These are phyloP conservation scores for Anthracocystis panici-leucophaei DNA, from an alignment of 1,284 basidiomycete species.

Conservation along the genomic window DNA sequence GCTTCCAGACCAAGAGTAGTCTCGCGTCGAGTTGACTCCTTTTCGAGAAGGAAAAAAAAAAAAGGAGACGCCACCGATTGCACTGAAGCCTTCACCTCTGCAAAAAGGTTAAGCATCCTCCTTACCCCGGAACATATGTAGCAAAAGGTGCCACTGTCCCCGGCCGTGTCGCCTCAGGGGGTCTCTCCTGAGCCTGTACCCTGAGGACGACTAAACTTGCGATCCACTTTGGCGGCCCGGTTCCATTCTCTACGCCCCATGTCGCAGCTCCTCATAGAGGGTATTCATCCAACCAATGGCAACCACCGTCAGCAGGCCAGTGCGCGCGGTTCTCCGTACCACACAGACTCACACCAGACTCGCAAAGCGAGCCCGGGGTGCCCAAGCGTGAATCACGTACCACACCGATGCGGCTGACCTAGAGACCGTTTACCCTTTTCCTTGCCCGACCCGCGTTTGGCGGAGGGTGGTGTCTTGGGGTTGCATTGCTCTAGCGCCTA, in stretches of 20 bases:
- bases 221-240: constrained; percentile 54
- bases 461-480: constrained; percentile 56
- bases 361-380: constrained; percentile 20
- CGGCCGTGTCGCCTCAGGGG: constrained; percentile 15
- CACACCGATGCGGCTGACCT: constrained; percentile 20
- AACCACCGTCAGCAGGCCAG: constrained; percentile 7
- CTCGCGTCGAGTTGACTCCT: constrained; percentile 67
- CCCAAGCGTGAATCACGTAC: constrained; percentile 29
- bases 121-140: constrained; percentile 48
- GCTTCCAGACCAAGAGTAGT: constrained; percentile 67
- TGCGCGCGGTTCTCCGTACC: constrained; percentile 6
- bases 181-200: not conserved
- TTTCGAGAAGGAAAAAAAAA: constrained; percentile 10
- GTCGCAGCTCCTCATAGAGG: constrained; percentile 25
- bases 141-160: constrained; percentile 44
- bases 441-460: constrained; percentile 45
- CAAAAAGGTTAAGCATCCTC: constrained; percentile 50
- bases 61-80: constrained; percentile 65
- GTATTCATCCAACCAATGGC: constrained; percentile 4
- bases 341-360: constrained; percentile 17
- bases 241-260: constrained; percentile 53
- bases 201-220: constrained; percentile 18
- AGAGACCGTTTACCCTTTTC: constrained; percentile 50
- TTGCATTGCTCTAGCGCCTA: constrained; percentile 26
- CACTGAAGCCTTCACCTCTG: constrained; percentile 62